Base-by-base conservation (phyloP, 108 stramenopile species). In the Stephanodiscus triporus region DNA sequence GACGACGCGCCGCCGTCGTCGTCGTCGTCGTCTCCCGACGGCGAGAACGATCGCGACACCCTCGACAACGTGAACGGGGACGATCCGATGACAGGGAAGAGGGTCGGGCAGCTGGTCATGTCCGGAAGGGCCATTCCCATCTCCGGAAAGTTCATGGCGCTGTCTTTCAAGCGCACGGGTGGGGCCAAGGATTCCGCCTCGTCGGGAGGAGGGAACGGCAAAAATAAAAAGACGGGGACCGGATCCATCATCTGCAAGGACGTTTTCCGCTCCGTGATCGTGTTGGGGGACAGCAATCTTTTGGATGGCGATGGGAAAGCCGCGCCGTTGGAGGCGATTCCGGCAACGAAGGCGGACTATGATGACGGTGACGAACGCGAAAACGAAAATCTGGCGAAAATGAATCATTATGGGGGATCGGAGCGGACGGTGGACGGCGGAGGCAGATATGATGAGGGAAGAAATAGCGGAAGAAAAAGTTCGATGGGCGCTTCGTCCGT, bases 381-480 rank as follows among this genome's bases (percentile, higher is more conserved):
- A 38, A 32, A 48, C 14, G 65, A 29, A 10, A 24, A 22, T 26
- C 51, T 14, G 13, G 34, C 24, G 19, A 30, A 3, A 34, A 66
- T 84, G 47, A 30, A 30, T 4, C 89, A 90, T 60, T 90, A 85
- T 59, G 89, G 89, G 27, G 89, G 89, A 73, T 90, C 89, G 5
- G 84, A 87, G 10, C 81, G 89, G 45, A 85, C 89, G 23, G 24
- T 90, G 9, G 89, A 90, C 73, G 89, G 89, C 26, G 80, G 84
- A 49, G 79, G 79, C 10, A 67, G 36, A 38, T 67, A 9, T 34
- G n/a, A 47, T 3, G 72, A 42, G 34, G 79, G 72, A 29, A 13
- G 0, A 0, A 32, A 11, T 61, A 10, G 49, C 4, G 30, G 57
- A 36, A 67, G 66, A 29, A 73, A 67, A 36, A 73, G 66, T 45